Percentiles rank a stretch among this genome's conserved stretches.
Conservation (phyloP, 2,329 filamentous ascomycete genomes). For the Rosellinia necatrix region DNA sequence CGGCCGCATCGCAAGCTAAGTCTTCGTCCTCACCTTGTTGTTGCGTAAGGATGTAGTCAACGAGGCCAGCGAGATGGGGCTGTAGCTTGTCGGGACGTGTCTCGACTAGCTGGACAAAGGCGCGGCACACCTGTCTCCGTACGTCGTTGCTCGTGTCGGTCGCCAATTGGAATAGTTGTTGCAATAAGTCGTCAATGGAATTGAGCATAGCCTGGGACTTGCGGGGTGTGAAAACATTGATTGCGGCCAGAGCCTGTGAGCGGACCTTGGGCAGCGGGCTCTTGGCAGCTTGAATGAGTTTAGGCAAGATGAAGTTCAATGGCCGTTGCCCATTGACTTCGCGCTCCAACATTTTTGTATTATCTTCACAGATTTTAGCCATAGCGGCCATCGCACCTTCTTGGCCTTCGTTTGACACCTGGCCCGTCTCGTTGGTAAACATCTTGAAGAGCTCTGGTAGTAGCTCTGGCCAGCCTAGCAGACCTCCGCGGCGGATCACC, state of each 20-base stretch:
- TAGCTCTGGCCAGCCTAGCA: slow-evolving; percentile 90
- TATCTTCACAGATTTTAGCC: slow-evolving; percentile 96
- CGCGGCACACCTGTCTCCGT: slow-evolving; percentile 87
- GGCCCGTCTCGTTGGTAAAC: slow-evolving; percentile 73
- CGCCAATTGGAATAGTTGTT: slow-evolving; percentile 81
- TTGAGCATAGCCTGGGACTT: slow-evolving; percentile 82
- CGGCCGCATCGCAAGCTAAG: slow-evolving; percentile 89
- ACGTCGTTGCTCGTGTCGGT: slow-evolving; percentile 80
- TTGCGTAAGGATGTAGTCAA: slow-evolving; percentile 91
- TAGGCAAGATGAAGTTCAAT: slow-evolving; percentile 85
- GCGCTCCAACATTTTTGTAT: slow-evolving; percentile 80
- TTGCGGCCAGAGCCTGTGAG: slow-evolving; percentile 76
- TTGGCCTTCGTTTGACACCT: slow-evolving; percentile 72
- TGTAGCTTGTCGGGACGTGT: slow-evolving; percentile 87
- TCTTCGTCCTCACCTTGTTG: slow-evolving; percentile 88
- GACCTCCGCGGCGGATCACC: slow-evolving; percentile 79
- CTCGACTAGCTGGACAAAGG: slow-evolving; percentile 91
- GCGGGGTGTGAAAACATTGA: slow-evolving; percentile 90
- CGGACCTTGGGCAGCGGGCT: slow-evolving; percentile 78
- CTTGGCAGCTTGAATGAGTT: slow-evolving; percentile 84
- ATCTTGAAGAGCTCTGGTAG: slow-evolving; percentile 81
- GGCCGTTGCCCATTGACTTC: slow-evolving; percentile 89
- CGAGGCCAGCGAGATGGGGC: slow-evolving; percentile 83
- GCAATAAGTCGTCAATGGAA: slow-evolving; percentile 79
- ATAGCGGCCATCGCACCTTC: slow-evolving; percentile 94